Percentiles rank a stretch among this genome's conserved stretches.
Conservation (phyloP, 169 alveolate genomes). For the Plasmodium gonderi region DNA sequence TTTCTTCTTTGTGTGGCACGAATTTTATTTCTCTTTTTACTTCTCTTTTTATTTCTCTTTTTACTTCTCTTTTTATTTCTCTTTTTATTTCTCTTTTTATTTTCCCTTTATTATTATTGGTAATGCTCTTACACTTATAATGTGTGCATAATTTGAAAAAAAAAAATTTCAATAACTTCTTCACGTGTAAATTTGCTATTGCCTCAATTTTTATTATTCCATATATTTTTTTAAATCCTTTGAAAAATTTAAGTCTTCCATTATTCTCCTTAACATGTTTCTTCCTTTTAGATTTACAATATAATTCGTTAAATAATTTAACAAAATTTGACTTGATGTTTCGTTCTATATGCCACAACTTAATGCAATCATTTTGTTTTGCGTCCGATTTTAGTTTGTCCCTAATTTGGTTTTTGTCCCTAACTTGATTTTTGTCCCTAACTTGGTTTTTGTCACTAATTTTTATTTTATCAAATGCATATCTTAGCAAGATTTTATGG, state of each 20-base stretch:
- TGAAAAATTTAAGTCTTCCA: not conserved
- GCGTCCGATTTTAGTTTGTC: too few relatives aligned
- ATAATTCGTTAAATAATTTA: not conserved
- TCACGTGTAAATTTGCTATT: not conserved
- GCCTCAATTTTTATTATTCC: slow-evolving; percentile 25
- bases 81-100: not conserved
- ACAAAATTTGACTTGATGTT: not conserved
- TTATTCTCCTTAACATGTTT: not conserved
- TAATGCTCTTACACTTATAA: not conserved
- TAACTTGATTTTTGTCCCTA: slow-evolving; percentile 1
- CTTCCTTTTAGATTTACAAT: not conserved
- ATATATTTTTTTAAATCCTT: slow-evolving; percentile 15
- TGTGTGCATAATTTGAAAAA: not conserved
- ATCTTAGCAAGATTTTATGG: slow-evolving; percentile 8
- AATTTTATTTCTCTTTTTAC: not conserved
- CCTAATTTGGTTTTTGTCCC: not conserved
- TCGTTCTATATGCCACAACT: not conserved
- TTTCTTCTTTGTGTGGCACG: not conserved
- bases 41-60: not conserved
- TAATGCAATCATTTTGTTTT: not conserved
- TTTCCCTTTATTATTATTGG: too few relatives aligned
- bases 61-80: too few relatives aligned
- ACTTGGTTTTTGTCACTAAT: not conserved
- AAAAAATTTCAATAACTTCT: slow-evolving; percentile 12
- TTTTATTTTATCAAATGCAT: slow-evolving; percentile 16